phyloP scores from a whole-genome alignment of 2,329 filamentous ascomycete species.

The Dactylonectria macrodidyma region DNA sequence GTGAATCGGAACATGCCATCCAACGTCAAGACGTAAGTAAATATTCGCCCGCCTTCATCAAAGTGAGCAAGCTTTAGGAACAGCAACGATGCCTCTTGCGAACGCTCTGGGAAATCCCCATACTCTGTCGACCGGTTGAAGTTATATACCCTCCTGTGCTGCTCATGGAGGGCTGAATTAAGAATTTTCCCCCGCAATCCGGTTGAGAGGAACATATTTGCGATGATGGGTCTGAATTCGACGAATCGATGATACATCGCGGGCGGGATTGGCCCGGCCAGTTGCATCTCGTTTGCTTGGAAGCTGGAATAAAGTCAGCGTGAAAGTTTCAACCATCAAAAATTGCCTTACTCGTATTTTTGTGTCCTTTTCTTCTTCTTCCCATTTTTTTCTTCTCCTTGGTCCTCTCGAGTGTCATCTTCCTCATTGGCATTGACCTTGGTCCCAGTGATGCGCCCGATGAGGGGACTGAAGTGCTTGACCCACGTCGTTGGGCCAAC shows the following conservation, averaged over 20 bases:
- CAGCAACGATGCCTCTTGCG: slow-evolving; percentile 79
- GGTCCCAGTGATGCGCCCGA: slow-evolving; percentile 83
- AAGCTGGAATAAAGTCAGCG: slow-evolving; percentile 70
- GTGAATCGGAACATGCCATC: slow-evolving; percentile 92
- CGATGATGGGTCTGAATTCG: slow-evolving; percentile 92
- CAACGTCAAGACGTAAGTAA: slow-evolving; percentile 92
- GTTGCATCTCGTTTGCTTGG: slow-evolving; percentile 92
- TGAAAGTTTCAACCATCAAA: neutral
- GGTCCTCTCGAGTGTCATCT: slow-evolving; percentile 53
- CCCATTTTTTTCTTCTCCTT: slow-evolving; percentile 41
- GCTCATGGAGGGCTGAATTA: slow-evolving; percentile 89
- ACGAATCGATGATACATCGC: slow-evolving; percentile 92
- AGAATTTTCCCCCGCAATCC: slow-evolving; percentile 85
- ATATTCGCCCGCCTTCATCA: slow-evolving; percentile 87
- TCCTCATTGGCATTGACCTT: slow-evolving; percentile 75
- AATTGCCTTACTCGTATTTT: slow-evolving; percentile 78
- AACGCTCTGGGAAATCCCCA: slow-evolving; percentile 77
- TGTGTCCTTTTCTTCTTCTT: slow-evolving; percentile 69
- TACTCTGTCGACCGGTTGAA: slow-evolving; percentile 84
- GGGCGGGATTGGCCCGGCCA: slow-evolving; percentile 85
- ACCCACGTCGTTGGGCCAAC: slow-evolving; percentile 82
- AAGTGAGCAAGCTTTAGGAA: slow-evolving; percentile 91
- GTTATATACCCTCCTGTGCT: slow-evolving; percentile 91
- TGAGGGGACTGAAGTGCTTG: slow-evolving; percentile 90
- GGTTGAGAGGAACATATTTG: slow-evolving; percentile 85